Conservation (phyloP, 768 basidiomycete species). For the Boletus pseudopeckii region DNA sequence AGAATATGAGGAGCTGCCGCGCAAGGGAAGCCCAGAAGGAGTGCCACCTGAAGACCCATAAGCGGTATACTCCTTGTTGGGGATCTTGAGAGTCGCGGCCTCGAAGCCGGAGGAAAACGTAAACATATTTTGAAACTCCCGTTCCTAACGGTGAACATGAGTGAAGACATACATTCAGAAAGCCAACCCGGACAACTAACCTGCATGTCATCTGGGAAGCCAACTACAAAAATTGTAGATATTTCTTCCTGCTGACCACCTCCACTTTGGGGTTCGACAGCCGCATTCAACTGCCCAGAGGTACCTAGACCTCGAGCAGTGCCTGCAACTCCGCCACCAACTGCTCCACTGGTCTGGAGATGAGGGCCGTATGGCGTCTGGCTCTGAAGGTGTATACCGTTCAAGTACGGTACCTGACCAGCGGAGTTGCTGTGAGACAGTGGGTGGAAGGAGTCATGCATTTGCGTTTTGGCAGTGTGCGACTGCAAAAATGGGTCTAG, state of each 20-base stretch:
- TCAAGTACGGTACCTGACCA: constrained; percentile 36
- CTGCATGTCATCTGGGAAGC: constrained; percentile 99
- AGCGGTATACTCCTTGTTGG: constrained; percentile 84
- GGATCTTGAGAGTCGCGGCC: constrained; percentile 96
- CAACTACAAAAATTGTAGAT: constrained; percentile 96
- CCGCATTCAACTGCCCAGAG: constrained; percentile 28
- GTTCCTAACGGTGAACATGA: constrained; percentile 59
- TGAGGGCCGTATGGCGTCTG: constrained; percentile 78
- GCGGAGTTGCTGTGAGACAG: constrained; percentile 31
- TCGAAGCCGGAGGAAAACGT: constrained; percentile 95
- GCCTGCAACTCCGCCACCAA: constrained; percentile 19
- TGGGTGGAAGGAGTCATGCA: constrained; percentile 34
- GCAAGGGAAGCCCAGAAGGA: constrained; percentile 35
- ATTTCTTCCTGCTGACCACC: constrained; percentile 71
- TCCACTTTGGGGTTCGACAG: constrained; percentile 21
- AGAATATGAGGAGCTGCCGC: constrained; percentile 34
- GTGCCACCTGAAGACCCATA: constrained; percentile 50
- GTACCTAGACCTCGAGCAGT: constrained; percentile 27
- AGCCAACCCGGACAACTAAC: constrained; percentile 43
- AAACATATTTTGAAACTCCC: constrained; percentile 99
- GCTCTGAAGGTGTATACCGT: constrained; percentile 53
- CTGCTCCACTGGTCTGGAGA: constrained; percentile 43
- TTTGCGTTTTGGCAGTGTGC: constrained; percentile 27
- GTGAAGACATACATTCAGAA: constrained; percentile 10
- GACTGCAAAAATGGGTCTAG: constrained; percentile 34